Base-by-base conservation (phyloP, 495 filamentous ascomycete genomes). In the Hypoxylon fuscum region DNA sequence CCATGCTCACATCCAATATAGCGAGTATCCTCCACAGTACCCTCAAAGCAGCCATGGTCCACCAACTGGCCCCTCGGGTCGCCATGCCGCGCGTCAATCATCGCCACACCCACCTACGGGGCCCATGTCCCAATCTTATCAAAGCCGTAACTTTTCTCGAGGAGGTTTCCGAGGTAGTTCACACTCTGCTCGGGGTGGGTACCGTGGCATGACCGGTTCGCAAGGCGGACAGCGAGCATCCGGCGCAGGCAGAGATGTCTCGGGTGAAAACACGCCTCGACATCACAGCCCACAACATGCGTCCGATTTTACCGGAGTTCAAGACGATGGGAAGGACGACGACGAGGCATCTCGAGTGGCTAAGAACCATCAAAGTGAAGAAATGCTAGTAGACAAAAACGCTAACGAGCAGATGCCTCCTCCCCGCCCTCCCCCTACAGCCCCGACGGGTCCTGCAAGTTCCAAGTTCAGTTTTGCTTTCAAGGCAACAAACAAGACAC, bases 391-490 rank as follows among this genome's bases (percentile, higher is more conserved):
- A 4, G 68, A 77, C 5, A 76, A 77, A 32, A 68, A 73, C 47
- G 66, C 75, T 38, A 80, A 81, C 23, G 76, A 75, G 47, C 74
- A 77, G 63, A 72, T 68, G 61, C 83, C 82, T 6, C 79, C 82
- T 21, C 69, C 71, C 40, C 77, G 84, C 56, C 72, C 80, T n/a
- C 71, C 81, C 11, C 72, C 79, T 12, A 72, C 77, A 5, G 76
- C 83, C 20, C 77, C 83, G 32, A 79, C 84, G 20, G 75, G 82
- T 67, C 57, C 76, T 46, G 79, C 85, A 82, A 75, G 83, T 80
- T 87, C 87, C 32, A 94, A 92, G 71, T 91, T 96, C 65, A 92
- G 90, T 66, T 96, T 96, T 73, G 89, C 91, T 10, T 88, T 96
- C 73, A 96, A 95, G 70, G 78, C 85, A 23, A 74, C 81, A 11